Evolutionary conservation across 495 filamentous ascomycete genomes (phyloP).

Genomic region (Amniculicola lignicola): DNA sequence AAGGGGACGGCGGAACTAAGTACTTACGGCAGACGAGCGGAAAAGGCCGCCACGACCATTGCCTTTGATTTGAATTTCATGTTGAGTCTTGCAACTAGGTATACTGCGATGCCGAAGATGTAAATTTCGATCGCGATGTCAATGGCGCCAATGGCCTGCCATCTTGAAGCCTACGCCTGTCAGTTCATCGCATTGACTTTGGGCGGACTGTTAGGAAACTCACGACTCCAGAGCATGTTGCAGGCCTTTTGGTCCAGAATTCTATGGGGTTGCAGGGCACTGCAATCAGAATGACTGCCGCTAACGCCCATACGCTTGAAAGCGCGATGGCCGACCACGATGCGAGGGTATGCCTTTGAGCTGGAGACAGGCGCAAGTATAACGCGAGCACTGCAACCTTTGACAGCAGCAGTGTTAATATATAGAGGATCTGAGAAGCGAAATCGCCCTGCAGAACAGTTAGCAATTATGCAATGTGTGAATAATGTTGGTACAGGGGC

Average conservation of each 20-base stretch:
- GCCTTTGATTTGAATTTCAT: conserved; percentile 14
- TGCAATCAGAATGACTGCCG: conserved; percentile 17
- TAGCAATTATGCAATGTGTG: neutral
- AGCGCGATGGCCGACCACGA: conserved; percentile 5
- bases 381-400: conserved; percentile 20
- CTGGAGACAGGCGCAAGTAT: conserved; percentile 19
- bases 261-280: conserved; percentile 10
- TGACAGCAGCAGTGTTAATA: conserved; percentile 21
- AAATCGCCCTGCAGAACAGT: conserved; percentile 16
- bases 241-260: conserved; percentile 19
- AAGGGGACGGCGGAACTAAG: too few relatives aligned
- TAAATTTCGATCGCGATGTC: conserved; percentile 25
- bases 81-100: conserved; percentile 17
- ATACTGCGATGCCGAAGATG: conserved; percentile 26
- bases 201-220: neutral
- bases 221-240: conserved; percentile 12
- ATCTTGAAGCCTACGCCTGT: conserved; percentile 14
- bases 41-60: conserved; percentile 24
- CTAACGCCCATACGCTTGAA: conserved; percentile 14
- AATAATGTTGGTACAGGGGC: neutral
- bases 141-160: conserved; percentile 20
- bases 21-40: conserved; percentile 14
- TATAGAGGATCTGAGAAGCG: conserved; percentile 20
- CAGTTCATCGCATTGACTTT: neutral
- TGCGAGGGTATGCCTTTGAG: conserved; percentile 6